A percentile compares a stretch with the other conserved stretches of the same genome.
Evolutionary conservation across 176 grass and related monocot species (phyloP).

Genomic region (Rhynchospora breviuscula): DNA sequence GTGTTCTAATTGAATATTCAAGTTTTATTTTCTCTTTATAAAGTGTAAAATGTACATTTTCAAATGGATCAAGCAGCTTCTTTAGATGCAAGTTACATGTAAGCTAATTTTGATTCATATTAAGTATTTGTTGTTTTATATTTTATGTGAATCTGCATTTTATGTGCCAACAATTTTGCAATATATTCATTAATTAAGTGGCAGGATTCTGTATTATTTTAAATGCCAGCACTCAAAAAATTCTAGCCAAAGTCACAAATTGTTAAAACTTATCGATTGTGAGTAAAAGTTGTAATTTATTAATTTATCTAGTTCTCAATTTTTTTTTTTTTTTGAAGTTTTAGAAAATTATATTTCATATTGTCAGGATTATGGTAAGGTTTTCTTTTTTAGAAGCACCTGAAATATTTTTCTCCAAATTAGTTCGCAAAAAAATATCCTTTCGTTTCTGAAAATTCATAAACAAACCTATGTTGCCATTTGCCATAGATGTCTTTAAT

Average conservation of each 20-base stretch:
- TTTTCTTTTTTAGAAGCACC: background rate
- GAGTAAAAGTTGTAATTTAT: background rate
- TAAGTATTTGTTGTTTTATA: background rate
- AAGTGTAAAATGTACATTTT: background rate
- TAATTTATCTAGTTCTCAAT: background rate
- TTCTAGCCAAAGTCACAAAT: background rate
- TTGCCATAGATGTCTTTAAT: background rate
- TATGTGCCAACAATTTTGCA: background rate
- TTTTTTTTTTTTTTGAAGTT: background rate
- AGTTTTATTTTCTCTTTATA: background rate
- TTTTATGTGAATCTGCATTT: background rate
- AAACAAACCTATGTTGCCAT: background rate
- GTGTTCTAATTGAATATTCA: no score
- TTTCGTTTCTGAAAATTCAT: background rate
- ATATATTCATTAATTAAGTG: background rate
- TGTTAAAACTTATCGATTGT: background rate
- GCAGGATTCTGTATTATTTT: background rate
- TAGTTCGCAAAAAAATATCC: background rate
- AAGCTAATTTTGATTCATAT: background rate
- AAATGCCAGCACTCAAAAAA: background rate
- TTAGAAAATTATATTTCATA: background rate
- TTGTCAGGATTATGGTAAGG: background rate
- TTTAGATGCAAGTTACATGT: background rate
- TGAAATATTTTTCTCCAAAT: background rate
- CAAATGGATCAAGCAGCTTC: background rate